A percentile compares a stretch with the other conserved stretches of the same genome.
These are phyloP conservation scores for Rhodotorula graminis DNA, from an alignment of 768 basidiomycete genomes.

Conservation along the genomic window DNA sequence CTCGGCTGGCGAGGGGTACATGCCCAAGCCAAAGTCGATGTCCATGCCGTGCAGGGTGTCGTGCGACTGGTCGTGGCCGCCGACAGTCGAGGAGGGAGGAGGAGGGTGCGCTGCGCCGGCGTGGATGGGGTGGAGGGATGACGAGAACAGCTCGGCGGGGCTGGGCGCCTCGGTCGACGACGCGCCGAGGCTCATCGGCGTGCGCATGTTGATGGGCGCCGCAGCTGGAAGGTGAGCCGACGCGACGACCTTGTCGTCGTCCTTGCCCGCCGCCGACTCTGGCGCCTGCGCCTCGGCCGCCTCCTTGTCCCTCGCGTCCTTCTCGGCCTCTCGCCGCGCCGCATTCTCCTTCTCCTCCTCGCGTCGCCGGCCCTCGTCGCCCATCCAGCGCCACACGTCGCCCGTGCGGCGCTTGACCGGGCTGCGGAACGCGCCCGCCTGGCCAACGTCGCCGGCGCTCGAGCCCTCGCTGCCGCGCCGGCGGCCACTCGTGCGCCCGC, in stretches of 20 bases:
- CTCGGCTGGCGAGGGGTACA: conserved; percentile 27
- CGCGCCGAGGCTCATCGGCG: conserved; percentile 32
- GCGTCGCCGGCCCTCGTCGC: conserved; percentile 11
- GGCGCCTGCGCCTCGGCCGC: neutral
- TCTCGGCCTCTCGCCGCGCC: neutral
- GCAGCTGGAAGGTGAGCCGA: neutral
- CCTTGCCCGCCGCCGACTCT: neutral
- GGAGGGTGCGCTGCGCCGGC: neutral
- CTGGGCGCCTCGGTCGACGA: conserved; percentile 32
- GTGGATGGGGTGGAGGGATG: neutral
- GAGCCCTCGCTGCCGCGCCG: neutral
- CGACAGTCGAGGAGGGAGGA: neutral
- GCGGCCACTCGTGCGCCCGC: too few relatives aligned
- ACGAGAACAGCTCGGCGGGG: conserved; percentile 25
- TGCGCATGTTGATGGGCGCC: conserved; percentile 37
- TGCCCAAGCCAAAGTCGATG: conserved; percentile 14
- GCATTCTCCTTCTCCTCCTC: conserved; percentile 11
- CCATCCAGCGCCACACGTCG: conserved; percentile 26
- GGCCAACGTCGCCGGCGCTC: neutral
- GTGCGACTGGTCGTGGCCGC: neutral
- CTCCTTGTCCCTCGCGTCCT: neutral
- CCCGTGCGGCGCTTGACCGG: conserved; percentile 10
- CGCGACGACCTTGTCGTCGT: neutral
- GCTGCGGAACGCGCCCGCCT: neutral
- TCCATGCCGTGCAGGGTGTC: neutral